These are phyloP conservation scores for Stephania japonica DNA, from an alignment of 164 flowering plant genomes.

Conservation along the genomic window DNA sequence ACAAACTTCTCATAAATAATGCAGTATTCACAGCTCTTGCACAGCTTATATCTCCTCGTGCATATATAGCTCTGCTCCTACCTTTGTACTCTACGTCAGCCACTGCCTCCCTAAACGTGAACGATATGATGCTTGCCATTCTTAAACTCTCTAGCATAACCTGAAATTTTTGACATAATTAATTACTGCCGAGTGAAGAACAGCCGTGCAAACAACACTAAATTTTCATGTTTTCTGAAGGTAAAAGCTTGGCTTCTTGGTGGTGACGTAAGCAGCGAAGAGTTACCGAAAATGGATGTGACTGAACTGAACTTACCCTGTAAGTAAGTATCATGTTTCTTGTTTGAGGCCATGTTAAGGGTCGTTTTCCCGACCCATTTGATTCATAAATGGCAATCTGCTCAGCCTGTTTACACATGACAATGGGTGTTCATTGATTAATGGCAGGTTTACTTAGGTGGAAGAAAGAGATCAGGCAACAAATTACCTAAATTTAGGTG, in stretches of 20 bases:
- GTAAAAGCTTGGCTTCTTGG: no score
- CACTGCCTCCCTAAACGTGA: constrained; percentile 84
- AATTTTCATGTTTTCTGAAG: background rate
- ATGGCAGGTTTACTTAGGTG: background rate
- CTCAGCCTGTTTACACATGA: constrained; percentile 45
- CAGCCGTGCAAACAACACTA: background rate
- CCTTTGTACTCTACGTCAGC: constrained; percentile 86
- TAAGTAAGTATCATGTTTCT: constrained; percentile 68
- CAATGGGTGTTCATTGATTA: background rate
- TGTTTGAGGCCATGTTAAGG: constrained; percentile 64
- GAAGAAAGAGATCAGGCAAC: background rate
- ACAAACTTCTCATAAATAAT: background rate
- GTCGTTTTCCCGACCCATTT: constrained; percentile 31
- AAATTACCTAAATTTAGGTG: no score
- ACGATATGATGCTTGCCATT: constrained; percentile 84
- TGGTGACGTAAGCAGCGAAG: background rate
- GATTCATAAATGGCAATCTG: constrained; percentile 42
- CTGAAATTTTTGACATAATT: constrained; percentile 23
- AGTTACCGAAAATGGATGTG: background rate
- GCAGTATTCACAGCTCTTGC: background rate
- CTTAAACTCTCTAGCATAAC: constrained; percentile 77
- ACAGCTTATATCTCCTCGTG: background rate
- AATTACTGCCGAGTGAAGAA: background rate
- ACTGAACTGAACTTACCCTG: constrained; percentile 33
- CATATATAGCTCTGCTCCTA: constrained; percentile 15